A percentile compares a stretch with the other conserved stretches of the same genome.
Conservation (phyloP, 1,139 yeast genomes). For the Yamadazyma dushanensis region DNA sequence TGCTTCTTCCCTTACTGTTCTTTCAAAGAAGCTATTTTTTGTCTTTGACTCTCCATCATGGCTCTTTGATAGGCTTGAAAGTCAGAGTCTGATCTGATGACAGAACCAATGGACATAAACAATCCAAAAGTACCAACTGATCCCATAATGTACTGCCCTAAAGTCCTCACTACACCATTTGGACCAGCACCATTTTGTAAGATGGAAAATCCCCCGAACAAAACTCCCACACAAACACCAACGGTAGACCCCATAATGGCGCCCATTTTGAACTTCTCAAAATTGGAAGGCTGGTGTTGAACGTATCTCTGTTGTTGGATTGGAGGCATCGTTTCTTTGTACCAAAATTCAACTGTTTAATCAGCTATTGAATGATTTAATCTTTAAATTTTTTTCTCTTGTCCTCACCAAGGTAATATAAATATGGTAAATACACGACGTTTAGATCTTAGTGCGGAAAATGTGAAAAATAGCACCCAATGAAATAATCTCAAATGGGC, state of each 20-base stretch:
- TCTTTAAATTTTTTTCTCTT: constrained; percentile 2
- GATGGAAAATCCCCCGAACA: constrained; percentile 92
- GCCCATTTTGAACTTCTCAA: constrained; percentile 98
- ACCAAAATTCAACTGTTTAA: neutral
- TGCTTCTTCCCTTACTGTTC: neutral
- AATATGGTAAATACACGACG: neutral
- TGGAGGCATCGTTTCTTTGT: constrained; percentile 65
- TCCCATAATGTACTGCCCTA: constrained; percentile 95
- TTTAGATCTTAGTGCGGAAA: no score
- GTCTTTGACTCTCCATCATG: constrained; percentile 36
- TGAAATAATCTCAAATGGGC: constrained; percentile 41
- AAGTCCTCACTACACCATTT: constrained; percentile 91
- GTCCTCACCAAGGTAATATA: no score
- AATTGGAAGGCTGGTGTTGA: constrained; percentile 82
- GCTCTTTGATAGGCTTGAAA: constrained; percentile 42
- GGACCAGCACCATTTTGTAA: constrained; percentile 98
- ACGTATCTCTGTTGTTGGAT: constrained; percentile 72
- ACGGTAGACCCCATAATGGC: constrained; percentile 95
- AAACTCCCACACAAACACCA: constrained; percentile 93
- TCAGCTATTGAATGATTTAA: neutral
- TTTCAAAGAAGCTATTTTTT: constrained; percentile 9
- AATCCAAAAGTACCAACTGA: constrained; percentile 96
- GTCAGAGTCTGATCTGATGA: constrained; percentile 75
- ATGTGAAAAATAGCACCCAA: no score
- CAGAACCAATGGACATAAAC: constrained; percentile 93